Evolutionary conservation across 768 basidiomycete genomes (phyloP).

Genomic region (Fomitopsis pulvina): DNA sequence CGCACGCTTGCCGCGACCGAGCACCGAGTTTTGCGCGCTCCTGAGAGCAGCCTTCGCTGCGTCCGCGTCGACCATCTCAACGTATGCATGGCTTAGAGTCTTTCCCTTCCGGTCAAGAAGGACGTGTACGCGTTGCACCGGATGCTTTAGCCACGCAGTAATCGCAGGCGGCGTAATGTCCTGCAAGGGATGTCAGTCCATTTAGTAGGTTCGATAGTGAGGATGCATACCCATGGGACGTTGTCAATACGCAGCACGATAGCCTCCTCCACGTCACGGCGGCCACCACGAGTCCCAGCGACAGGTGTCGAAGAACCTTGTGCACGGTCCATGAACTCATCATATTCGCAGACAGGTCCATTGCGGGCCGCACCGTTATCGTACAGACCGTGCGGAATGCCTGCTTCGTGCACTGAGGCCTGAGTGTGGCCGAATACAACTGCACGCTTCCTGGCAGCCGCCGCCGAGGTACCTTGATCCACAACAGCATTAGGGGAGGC

Average conservation of each 20-base stretch:
- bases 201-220: too few relatives aligned
- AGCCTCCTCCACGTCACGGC: conserved; percentile 10
- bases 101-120: conserved; percentile 78
- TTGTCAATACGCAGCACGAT: conserved; percentile 80
- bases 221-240: conserved; percentile 69
- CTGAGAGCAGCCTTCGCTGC: conserved; percentile 64
- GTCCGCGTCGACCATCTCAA: conserved; percentile 58
- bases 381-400: conserved; percentile 24
- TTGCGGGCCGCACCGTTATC: conserved; percentile 8
- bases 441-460: background rate
- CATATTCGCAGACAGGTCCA: conserved; percentile 5
- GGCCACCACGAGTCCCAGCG: conserved; percentile 14
- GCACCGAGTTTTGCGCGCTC: conserved; percentile 49
- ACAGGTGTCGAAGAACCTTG: conserved; percentile 26
- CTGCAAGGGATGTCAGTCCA: too few relatives aligned
- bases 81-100: conserved; percentile 79
- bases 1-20: conserved; percentile 73
- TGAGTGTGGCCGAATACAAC: background rate
- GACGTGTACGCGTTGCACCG: conserved; percentile 66
- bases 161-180: conserved; percentile 81
- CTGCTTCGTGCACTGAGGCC: background rate
- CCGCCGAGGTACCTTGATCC: conserved; percentile 11
- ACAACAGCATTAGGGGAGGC: background rate
- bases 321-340: conserved; percentile 27
- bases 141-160: conserved; percentile 61